Base-by-base conservation (phyloP, 2,329 filamentous ascomycete species). In the Exophiala phaeomuriformis region DNA sequence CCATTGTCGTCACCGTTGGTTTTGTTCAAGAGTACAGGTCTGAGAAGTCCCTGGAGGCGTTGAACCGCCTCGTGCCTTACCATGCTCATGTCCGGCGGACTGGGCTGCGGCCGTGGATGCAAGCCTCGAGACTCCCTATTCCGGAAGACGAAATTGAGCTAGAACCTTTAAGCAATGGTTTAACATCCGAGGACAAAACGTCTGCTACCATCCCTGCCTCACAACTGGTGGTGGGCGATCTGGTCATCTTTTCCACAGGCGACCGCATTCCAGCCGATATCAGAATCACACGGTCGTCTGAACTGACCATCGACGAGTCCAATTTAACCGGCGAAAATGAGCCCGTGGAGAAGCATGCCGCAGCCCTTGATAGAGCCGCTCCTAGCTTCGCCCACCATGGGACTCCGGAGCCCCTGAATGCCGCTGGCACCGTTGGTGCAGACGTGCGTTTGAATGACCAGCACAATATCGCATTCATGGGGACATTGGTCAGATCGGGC, bases 1-100 rank as follows among this genome's bases (percentile, higher is more conserved):
- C 90, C 29, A 98, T 98, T 63, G 93, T 98, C 4, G 90, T 98
- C 28, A 86, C 86, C 0, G 93, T 98, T 40, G 93, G 91, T 1
- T 98, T 98, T 64, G 83, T 97, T 49, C 93, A 98, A 68, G 93
- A 98, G 71, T 98, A 98, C 69, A 80, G 93, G 55, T 97, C 93
- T 5, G 93, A 98, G 68, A 94, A 98, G 71, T 97, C 91, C 2
- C 83, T 98, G 61, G 93, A 98, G 70, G 93, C 93, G 19, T 75
- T 98, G 62, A 96, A 87, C 66, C 88, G 93, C 64, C 75, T 98
- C 29, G 91, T 98, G 0, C 94, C 93, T 30, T 94, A 97, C 68
- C 89, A 90, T 68, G 93, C 94, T 31, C 90, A 98, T 72, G 77
- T 97, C n/a, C 88, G 98, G 56, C 84, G 94, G 12, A 50, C 41